A percentile compares a stretch with the other conserved stretches of the same genome.
These are phyloP conservation scores for Coniella vitis DNA, from an alignment of 2,329 filamentous ascomycete genomes.

Conservation along the genomic window DNA sequence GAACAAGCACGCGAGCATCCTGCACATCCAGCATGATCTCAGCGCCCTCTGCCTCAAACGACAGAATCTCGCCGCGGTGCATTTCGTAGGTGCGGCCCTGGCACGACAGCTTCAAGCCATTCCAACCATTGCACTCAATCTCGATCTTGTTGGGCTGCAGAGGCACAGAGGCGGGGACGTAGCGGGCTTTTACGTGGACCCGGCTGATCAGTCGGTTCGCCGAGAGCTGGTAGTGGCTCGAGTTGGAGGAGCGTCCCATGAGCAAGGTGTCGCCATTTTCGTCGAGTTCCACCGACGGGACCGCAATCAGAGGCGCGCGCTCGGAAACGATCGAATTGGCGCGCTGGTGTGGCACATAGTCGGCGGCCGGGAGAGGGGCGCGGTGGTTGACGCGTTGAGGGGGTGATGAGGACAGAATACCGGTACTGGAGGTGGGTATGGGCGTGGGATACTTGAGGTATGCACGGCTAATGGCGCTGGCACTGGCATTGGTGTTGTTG, in stretches of 20 bases:
- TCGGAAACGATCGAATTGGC: constrained; percentile 63
- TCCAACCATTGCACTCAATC: constrained; percentile 91
- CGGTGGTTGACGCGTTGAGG: constrained; percentile 39
- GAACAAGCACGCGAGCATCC: constrained; percentile 80
- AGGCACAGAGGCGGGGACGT: constrained; percentile 60
- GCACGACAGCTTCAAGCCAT: constrained; percentile 88
- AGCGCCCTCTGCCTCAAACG: constrained; percentile 76
- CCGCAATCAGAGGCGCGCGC: constrained; percentile 72
- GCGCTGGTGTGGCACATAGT: constrained; percentile 44
- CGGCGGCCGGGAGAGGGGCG: constrained; percentile 25
- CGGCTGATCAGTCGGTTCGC: constrained; percentile 89
- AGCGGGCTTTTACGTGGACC: constrained; percentile 84
- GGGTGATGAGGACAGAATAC: constrained; percentile 82
- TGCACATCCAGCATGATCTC: constrained; percentile 96
- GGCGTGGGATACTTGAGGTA: constrained; percentile 82
- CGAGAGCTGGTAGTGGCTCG: constrained; percentile 90
- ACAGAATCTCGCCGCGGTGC: constrained; percentile 81
- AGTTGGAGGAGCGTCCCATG: constrained; percentile 92
- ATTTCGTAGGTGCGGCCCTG: constrained; percentile 82
- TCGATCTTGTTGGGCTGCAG: constrained; percentile 71
- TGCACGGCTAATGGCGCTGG: constrained; percentile 24
- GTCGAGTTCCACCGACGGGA: constrained; percentile 76
- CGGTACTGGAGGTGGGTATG: constrained; percentile 87
- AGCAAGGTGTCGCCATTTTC: constrained; percentile 73
- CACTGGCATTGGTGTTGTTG: background rate